These are phyloP conservation scores for Telfairia occidentalis DNA, from an alignment of 331 rosid genomes.

Conservation along the genomic window DNA sequence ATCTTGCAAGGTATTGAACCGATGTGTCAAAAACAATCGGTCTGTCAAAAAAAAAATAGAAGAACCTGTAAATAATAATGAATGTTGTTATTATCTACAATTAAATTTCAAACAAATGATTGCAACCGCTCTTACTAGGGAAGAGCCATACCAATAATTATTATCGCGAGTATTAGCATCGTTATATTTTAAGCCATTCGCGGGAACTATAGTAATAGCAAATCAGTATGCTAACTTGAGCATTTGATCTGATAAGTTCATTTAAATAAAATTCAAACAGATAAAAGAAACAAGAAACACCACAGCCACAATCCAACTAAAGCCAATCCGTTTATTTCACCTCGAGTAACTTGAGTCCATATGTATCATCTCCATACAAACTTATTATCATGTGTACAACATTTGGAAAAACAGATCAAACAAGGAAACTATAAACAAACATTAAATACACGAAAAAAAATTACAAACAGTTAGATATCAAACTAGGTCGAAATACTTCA, in stretches of 20 bases:
- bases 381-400: background rate
- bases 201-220: background rate
- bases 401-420: background rate
- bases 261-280: background rate
- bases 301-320: background rate
- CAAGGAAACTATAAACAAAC: background rate
- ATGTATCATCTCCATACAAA: background rate
- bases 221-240: background rate
- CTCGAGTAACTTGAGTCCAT: background rate
- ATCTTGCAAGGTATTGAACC: conserved; percentile 24
- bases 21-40: background rate
- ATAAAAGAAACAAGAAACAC: background rate
- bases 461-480: background rate
- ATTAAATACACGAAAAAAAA: background rate
- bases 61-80: background rate
- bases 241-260: background rate
- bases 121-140: background rate
- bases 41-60: background rate
- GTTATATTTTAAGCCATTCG: background rate
- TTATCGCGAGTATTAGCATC: background rate
- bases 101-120: background rate
- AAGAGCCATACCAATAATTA: background rate
- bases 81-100: background rate
- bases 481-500: conserved; percentile 5
- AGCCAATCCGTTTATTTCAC: background rate